phyloP scores from a whole-genome alignment of 495 filamentous ascomycete genomes.

The Penicillium nucicola region DNA sequence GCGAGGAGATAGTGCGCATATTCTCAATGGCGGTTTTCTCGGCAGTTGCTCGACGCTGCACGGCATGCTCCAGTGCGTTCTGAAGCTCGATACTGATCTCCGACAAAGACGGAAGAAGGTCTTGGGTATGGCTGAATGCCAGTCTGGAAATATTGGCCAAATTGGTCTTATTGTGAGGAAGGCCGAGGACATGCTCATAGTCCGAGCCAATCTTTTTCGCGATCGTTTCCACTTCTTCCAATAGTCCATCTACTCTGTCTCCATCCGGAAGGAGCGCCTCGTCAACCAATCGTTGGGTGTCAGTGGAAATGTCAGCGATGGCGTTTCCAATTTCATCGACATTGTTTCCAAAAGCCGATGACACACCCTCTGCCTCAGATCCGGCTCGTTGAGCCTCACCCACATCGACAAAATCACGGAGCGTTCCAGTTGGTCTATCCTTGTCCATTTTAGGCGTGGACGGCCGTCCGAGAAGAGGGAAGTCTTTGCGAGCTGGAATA shows the following conservation, averaged over 20 bases:
- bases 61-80: slow-evolving; percentile 63
- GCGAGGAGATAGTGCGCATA: slow-evolving; percentile 74
- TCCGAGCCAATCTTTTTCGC: slow-evolving; percentile 84
- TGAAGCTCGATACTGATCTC: slow-evolving; percentile 74
- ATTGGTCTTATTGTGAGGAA: slow-evolving; percentile 66
- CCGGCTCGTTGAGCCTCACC: slow-evolving; percentile 65
- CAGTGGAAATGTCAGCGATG: slow-evolving; percentile 49
- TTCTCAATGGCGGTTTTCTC: slow-evolving; percentile 59
- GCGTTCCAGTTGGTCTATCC: slow-evolving; percentile 40
- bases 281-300: slow-evolving; percentile 53
- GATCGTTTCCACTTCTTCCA: slow-evolving; percentile 83
- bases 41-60: slow-evolving; percentile 59
- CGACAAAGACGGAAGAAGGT: slow-evolving; percentile 76
- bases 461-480: slow-evolving; percentile 47
- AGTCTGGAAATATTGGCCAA: slow-evolving; percentile 79
- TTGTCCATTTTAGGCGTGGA: slow-evolving; percentile 40
- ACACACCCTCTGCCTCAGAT: slow-evolving; percentile 39
- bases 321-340: slow-evolving; percentile 49
- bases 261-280: slow-evolving; percentile 25
- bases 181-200: slow-evolving; percentile 71
- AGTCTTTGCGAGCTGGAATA: slow-evolving; percentile 60
- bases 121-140: slow-evolving; percentile 80
- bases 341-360: slow-evolving; percentile 51
- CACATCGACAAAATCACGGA: slow-evolving; percentile 71
- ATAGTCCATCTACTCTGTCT: slow-evolving; percentile 52